phyloP scores from a whole-genome alignment of 2,329 filamentous ascomycete genomes.

The Lasiodiplodia sp. region DNA sequence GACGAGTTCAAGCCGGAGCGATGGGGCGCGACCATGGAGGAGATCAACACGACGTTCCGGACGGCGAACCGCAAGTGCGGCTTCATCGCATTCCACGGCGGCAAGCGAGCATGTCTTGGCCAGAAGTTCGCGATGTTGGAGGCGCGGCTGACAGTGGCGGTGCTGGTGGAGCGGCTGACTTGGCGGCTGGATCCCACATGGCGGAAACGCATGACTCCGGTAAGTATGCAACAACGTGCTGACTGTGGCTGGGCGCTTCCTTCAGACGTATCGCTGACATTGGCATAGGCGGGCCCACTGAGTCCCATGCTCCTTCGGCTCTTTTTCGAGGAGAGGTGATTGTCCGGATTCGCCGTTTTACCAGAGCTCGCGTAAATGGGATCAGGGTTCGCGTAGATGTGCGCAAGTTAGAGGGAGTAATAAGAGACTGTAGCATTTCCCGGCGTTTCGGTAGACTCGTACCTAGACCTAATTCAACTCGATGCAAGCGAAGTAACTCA shows the following conservation, averaged over 20 bases:
- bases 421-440: not conserved
- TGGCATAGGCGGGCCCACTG: constrained; percentile 14
- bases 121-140: constrained; percentile 52
- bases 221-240: constrained; percentile 33
- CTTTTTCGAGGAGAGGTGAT: constrained; percentile 4
- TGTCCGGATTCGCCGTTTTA: not conserved
- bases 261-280: not conserved
- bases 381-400: not conserved
- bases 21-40: constrained; percentile 48
- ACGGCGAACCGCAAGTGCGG: constrained; percentile 47
- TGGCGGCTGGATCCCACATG: constrained; percentile 46
- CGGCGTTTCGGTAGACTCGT: constrained; percentile 1
- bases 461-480: not conserved
- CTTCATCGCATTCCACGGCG: constrained; percentile 55
- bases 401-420: not conserved
- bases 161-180: constrained; percentile 39
- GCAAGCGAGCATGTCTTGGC: constrained; percentile 51
- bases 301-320: constrained; percentile 21
- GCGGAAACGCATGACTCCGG: constrained; percentile 45
- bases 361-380: too few species aligned
- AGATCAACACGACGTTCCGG: constrained; percentile 47
- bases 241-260: constrained; percentile 8
- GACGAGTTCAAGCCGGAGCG: constrained; percentile 50
- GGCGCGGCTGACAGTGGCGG: constrained; percentile 45
- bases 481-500: not conserved